Evolutionary conservation across 1,139 yeast species (phyloP).

Genomic region (Blastobotrys persicus): DNA sequence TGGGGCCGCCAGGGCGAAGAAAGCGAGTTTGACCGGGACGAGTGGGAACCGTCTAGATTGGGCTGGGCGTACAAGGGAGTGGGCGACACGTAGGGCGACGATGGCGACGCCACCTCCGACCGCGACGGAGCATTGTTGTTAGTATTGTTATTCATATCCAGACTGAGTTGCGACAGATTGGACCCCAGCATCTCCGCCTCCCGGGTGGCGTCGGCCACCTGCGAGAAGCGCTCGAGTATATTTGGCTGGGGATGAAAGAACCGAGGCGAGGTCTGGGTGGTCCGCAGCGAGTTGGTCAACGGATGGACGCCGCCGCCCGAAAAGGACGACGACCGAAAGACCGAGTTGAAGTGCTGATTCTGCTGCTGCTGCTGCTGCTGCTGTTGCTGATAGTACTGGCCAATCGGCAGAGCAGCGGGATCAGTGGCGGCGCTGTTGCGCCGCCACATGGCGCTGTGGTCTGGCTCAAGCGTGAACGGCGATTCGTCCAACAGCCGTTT

Average conservation of each 20-base stretch:
- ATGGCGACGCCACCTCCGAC: constrained; percentile 15
- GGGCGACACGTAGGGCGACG: constrained; percentile 27
- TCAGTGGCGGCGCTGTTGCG: constrained; percentile 18
- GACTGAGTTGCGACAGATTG: constrained; percentile 32
- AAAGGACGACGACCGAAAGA: neutral
- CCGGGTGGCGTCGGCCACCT: constrained; percentile 78
- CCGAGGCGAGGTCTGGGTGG: constrained; percentile 10
- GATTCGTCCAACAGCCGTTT: constrained; percentile 12
- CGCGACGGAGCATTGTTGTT: constrained; percentile 6
- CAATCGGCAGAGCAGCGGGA: constrained; percentile 8
- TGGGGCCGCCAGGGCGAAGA: constrained; percentile 24
- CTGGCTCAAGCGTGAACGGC: constrained; percentile 13
- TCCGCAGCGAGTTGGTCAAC: constrained; percentile 4
- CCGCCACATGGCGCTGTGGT: constrained; percentile 4
- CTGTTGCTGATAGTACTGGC: constrained; percentile 5
- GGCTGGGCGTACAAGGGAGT: constrained; percentile 20
- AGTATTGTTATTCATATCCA: constrained; percentile 8
- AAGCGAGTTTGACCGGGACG: constrained; percentile 27
- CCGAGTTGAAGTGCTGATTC: neutral
- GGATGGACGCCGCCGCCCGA: constrained; percentile 7
- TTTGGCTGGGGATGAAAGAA: constrained; percentile 15
- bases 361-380: constrained; percentile 1
- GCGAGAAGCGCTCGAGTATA: constrained; percentile 50
- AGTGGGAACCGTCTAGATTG: constrained; percentile 12
- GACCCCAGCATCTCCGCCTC: constrained; percentile 67